Conservation (phyloP, 2,329 filamentous ascomycete genomes). For the Colletotrichum brevisporum region DNA sequence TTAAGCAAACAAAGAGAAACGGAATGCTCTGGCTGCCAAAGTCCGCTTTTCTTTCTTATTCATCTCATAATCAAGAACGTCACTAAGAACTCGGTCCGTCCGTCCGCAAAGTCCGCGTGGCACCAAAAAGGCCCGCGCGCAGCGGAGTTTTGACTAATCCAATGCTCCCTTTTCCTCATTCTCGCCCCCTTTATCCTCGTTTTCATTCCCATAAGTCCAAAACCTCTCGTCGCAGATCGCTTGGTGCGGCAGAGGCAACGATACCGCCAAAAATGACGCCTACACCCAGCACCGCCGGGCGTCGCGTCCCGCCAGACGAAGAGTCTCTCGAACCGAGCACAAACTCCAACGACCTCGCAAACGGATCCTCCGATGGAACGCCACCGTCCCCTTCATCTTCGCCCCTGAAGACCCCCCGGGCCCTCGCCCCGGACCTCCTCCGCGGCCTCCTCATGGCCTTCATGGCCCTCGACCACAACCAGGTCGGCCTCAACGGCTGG, state of each 20-base stretch:
- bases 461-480: conserved; percentile 61
- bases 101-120: background rate
- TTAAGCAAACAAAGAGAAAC: too few relatives aligned
- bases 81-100: background rate
- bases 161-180: too few relatives aligned
- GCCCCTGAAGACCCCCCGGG: conserved; percentile 44
- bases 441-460: conserved; percentile 60
- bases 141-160: background rate
- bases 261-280: background rate
- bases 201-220: too few relatives aligned
- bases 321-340: conserved; percentile 11
- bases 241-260: too few relatives aligned
- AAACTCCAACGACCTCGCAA: conserved; percentile 1
- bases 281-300: background rate
- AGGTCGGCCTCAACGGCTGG: conserved; percentile 57
- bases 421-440: conserved; percentile 59
- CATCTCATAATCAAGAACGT: background rate
- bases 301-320: conserved; percentile 5
- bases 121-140: background rate
- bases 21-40: too few relatives aligned
- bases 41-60: background rate
- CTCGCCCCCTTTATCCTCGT: too few relatives aligned
- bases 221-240: too few relatives aligned
- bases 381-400: background rate
- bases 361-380: conserved; percentile 8